A percentile compares a stretch with the other conserved stretches of the same genome.
phyloP scores from a whole-genome alignment of 1,139 yeast species.

The Candida sp. region DNA sequence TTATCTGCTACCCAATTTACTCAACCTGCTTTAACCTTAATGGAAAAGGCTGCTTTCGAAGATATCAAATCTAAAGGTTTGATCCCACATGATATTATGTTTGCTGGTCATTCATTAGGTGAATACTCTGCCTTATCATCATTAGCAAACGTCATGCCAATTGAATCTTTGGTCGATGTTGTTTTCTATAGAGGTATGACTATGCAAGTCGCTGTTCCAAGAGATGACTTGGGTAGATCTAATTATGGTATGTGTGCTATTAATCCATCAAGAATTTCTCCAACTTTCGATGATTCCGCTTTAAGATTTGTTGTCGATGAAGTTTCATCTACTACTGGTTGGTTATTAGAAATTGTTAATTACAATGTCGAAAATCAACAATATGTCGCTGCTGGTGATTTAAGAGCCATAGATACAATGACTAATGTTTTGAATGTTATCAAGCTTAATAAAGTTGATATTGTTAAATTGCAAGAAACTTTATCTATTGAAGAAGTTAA shows the following conservation, averaged over 20 bases:
- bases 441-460: slow-evolving; percentile 91
- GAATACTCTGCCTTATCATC: slow-evolving; percentile 98
- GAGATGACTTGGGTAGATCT: slow-evolving; percentile 93
- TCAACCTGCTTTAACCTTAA: slow-evolving; percentile 97
- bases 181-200: slow-evolving; percentile 99
- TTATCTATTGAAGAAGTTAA: slow-evolving; percentile 86
- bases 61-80: slow-evolving; percentile 96
- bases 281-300: slow-evolving; percentile 90
- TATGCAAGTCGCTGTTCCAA: slow-evolving; percentile 99
- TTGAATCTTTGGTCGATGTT: slow-evolving; percentile 95
- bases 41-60: slow-evolving; percentile 99
- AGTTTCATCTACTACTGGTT: slow-evolving; percentile 75
- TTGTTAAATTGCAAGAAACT: slow-evolving; percentile 79
- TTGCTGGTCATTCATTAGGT: slow-evolving; percentile 99
- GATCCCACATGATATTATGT: slow-evolving; percentile 89
- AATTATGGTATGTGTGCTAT: slow-evolving; percentile 99
- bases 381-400: slow-evolving; percentile 98
- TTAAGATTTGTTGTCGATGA: slow-evolving; percentile 92
- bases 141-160: slow-evolving; percentile 97
- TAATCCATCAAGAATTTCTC: slow-evolving; percentile 89
- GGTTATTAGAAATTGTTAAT: slow-evolving; percentile 98
- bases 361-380: slow-evolving; percentile 98
- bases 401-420: slow-evolving; percentile 89
- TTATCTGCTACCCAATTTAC: slow-evolving; percentile 98
- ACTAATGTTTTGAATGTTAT: slow-evolving; percentile 91